These are phyloP conservation scores for Stevia rebaudiana DNA, from an alignment of 140 eudicot species.

Conservation along the genomic window DNA sequence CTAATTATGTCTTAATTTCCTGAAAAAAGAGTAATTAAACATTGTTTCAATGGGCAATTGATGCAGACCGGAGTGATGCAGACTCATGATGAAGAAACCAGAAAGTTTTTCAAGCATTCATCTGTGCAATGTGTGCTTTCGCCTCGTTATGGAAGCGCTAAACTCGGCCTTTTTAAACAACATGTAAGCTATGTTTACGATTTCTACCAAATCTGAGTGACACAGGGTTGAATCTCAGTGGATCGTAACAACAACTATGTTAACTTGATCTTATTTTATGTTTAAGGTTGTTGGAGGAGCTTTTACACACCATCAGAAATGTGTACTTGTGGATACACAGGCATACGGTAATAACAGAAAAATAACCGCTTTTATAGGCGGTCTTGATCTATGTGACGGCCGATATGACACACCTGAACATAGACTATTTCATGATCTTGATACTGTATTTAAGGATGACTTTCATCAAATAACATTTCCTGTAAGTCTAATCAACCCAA, in stretches of 20 bases:
- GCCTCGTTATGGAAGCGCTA: conserved; percentile 90
- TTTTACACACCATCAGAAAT: conserved; percentile 97
- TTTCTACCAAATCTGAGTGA: too few species aligned
- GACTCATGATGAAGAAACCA: conserved; percentile 95
- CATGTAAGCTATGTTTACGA: conserved; percentile 40
- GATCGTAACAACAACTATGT: too few species aligned
- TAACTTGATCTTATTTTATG: conserved; percentile 3
- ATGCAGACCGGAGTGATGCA: conserved; percentile 87
- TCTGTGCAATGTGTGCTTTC: conserved; percentile 84
- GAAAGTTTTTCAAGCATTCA: conserved; percentile 79
- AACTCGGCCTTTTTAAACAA: conserved; percentile 70
- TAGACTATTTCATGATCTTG: conserved; percentile 67
- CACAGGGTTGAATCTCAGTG: too few species aligned
- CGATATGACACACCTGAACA: conserved; percentile 97
- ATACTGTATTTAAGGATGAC: conserved; percentile 73
- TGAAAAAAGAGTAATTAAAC: background rate
- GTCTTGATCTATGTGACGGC: conserved; percentile 95
- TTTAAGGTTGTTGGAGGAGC: conserved; percentile 80
- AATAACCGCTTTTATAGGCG: conserved; percentile 81
- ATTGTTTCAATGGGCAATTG: background rate
- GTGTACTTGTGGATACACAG: conserved; percentile 94
- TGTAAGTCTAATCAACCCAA: too few species aligned
- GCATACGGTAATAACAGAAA: conserved; percentile 70
- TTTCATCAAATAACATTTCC: conserved; percentile 78
- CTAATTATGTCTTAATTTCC: background rate